Evolutionary conservation across 345 rosid species (phyloP).

Genomic region (Angophora floribunda): DNA sequence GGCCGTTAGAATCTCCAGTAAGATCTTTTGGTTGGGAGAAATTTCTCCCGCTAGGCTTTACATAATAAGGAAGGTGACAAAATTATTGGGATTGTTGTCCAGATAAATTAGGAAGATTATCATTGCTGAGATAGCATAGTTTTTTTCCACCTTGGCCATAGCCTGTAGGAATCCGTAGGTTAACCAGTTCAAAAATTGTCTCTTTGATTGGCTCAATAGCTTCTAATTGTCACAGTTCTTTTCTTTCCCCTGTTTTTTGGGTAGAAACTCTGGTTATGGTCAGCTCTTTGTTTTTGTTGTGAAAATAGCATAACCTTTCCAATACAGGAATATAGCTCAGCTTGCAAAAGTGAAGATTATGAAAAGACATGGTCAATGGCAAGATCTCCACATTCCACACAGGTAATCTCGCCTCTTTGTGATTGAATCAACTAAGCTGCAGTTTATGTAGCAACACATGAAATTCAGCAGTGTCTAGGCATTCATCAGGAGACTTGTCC

Average conservation of each 20-base stretch:
- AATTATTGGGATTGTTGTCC: background rate
- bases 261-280: background rate
- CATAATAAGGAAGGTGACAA: background rate
- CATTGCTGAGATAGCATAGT: background rate
- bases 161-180: background rate
- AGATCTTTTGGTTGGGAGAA: background rate
- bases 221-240: background rate
- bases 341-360: constrained; percentile 76
- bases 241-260: background rate
- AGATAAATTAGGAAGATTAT: background rate
- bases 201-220: background rate
- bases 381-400: constrained; percentile 58
- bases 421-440: background rate
- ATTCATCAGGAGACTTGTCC: background rate
- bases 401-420: constrained; percentile 20
- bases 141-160: background rate
- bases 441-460: background rate
- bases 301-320: background rate
- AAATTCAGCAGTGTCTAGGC: background rate
- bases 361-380: constrained; percentile 58
- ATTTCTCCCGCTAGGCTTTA: background rate
- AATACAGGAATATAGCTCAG: constrained; percentile 69
- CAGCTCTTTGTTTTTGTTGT: background rate
- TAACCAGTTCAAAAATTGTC: background rate
- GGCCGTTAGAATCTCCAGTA: background rate